These are phyloP conservation scores for Monilinia fructicola DNA, from an alignment of 2,329 filamentous ascomycete genomes.

Conservation along the genomic window DNA sequence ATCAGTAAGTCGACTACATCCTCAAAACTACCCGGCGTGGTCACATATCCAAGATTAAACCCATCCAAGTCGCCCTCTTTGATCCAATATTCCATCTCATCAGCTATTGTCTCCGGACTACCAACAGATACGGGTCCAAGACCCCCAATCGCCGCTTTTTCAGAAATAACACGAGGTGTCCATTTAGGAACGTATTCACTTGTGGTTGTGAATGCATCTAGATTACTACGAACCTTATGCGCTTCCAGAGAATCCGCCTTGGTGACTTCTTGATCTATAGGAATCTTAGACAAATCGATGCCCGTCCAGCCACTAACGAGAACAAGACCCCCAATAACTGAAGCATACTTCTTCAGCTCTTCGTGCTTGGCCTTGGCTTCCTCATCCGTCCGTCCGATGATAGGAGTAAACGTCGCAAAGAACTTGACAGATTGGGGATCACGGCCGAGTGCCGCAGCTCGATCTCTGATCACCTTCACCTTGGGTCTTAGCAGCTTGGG, in stretches of 20 bases:
- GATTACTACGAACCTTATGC: slow-evolving; percentile 50
- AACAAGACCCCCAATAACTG: not conserved
- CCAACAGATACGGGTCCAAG: slow-evolving; percentile 56
- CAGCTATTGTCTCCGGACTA: slow-evolving; percentile 53
- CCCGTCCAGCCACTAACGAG: not conserved
- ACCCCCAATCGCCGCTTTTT: slow-evolving; percentile 67
- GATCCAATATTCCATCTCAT: slow-evolving; percentile 67
- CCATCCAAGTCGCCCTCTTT: slow-evolving; percentile 69
- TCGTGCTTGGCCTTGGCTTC: slow-evolving; percentile 63
- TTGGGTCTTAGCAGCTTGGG: slow-evolving; percentile 55
- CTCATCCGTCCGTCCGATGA: slow-evolving; percentile 63
- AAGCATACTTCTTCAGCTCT: slow-evolving; percentile 41
- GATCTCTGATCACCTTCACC: slow-evolving; percentile 47
- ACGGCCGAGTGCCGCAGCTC: slow-evolving; percentile 54
- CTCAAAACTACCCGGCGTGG: slow-evolving; percentile 65
- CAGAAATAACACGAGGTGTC: slow-evolving; percentile 69
- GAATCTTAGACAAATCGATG: slow-evolving; percentile 49
- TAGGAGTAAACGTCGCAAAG: slow-evolving; percentile 62
- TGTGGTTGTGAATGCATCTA: slow-evolving; percentile 51
- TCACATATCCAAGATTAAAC: slow-evolving; percentile 69
- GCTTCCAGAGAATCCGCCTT: slow-evolving; percentile 55
- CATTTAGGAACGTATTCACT: slow-evolving; percentile 54
- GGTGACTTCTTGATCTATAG: slow-evolving; percentile 57
- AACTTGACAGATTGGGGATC: slow-evolving; percentile 64
- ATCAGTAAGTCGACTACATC: slow-evolving; percentile 65